Evolutionary conservation across 1,284 basidiomycete species (phyloP).

Genomic region (Mycena citricolor): DNA sequence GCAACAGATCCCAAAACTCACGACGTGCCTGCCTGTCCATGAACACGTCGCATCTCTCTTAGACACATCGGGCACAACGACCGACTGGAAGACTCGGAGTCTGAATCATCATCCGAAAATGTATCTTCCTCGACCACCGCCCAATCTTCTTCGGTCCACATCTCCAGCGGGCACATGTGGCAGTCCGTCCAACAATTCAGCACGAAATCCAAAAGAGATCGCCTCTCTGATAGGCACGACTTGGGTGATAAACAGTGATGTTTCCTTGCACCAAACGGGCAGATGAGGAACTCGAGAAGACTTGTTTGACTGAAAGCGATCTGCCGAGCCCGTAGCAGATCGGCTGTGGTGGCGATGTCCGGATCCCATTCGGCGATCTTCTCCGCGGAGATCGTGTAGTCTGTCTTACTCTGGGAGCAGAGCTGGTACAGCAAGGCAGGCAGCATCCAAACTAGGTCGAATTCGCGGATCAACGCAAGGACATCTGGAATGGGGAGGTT

Average conservation of each 20-base stretch:
- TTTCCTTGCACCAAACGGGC: slow-evolving; percentile 4
- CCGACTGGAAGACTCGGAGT: too few species aligned
- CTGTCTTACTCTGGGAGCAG: slow-evolving; percentile 12
- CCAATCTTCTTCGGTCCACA: slow-evolving; percentile 19
- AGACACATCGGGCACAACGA: slow-evolving; percentile 14
- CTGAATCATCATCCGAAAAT: too few species aligned
- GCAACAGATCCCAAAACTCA: slow-evolving; percentile 15
- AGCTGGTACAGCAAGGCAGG: slow-evolving; percentile 15
- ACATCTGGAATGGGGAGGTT: slow-evolving; percentile 12
- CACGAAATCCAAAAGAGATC: slow-evolving; percentile 11
- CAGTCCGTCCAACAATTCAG: slow-evolving; percentile 11
- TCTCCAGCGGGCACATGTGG: slow-evolving; percentile 20
- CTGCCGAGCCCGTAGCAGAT: too few species aligned
- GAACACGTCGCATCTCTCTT: slow-evolving; percentile 5
- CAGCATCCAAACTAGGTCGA: slow-evolving; percentile 11
- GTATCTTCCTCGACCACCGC: slow-evolving; percentile 10
- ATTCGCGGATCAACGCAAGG: slow-evolving; percentile 8
- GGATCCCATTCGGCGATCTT: slow-evolving; percentile 2
- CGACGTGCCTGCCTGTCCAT: slow-evolving; percentile 5
- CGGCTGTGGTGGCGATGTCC: neutral
- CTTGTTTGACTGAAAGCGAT: neutral
- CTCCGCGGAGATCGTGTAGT: slow-evolving; percentile 14
- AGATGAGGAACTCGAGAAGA: slow-evolving; percentile 10
- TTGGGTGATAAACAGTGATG: slow-evolving; percentile 10
- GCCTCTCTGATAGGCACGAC: slow-evolving; percentile 10